Evolutionary conservation across 768 basidiomycete genomes (phyloP).

Genomic region (Termitomyces sp.): DNA sequence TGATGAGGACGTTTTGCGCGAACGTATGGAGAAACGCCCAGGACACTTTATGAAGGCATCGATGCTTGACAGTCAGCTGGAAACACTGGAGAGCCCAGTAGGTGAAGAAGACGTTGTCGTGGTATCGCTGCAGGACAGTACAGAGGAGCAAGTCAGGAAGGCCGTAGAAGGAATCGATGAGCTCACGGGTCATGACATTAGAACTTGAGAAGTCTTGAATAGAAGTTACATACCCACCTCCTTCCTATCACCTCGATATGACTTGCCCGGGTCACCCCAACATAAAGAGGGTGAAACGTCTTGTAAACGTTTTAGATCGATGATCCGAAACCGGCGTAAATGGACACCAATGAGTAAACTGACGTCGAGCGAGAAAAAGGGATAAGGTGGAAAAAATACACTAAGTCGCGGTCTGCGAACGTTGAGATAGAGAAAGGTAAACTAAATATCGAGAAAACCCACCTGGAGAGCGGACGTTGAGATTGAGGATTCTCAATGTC

Average conservation of each 20-base stretch:
- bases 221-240: neutral
- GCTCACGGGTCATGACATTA: slow-evolving; percentile 7
- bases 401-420: no score
- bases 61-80: slow-evolving; percentile 79
- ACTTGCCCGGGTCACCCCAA: neutral
- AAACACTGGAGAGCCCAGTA: slow-evolving; percentile 62
- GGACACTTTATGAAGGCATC: slow-evolving; percentile 81
- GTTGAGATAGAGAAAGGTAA: no score
- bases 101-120: slow-evolving; percentile 65
- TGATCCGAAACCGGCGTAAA: no score
- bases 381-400: no score
- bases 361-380: no score
- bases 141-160: slow-evolving; percentile 46
- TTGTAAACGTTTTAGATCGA: neutral
- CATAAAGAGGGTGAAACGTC: neutral
- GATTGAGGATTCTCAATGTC: no score
- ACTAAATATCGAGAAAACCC: no score
- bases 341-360: no score
- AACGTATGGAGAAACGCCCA: slow-evolving; percentile 56
- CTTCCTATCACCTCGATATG: neutral
- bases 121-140: slow-evolving; percentile 47
- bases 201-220: neutral
- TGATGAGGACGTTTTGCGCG: slow-evolving; percentile 42
- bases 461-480: no score
- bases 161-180: slow-evolving; percentile 37